These are phyloP conservation scores for Geum urbanum DNA, from an alignment of 306 rosid species.

Conservation along the genomic window DNA sequence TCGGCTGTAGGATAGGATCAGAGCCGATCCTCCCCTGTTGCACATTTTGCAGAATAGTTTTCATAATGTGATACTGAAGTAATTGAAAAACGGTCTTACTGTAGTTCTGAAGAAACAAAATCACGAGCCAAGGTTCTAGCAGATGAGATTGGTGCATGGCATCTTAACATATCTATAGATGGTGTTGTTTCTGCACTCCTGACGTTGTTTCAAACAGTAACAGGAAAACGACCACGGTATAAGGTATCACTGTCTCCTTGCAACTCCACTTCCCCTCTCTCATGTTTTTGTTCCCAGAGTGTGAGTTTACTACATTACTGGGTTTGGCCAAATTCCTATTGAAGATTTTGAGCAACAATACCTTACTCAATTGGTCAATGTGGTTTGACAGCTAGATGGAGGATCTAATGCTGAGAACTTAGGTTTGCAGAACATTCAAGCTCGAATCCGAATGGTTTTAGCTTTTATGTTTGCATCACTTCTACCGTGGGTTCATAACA, in stretches of 20 bases:
- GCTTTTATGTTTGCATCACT: conserved; percentile 98
- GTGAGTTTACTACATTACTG: neutral
- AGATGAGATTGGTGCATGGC: conserved; percentile 94
- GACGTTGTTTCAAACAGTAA: conserved; percentile 68
- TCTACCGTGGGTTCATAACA: conserved; percentile 93
- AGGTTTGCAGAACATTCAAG: conserved; percentile 92
- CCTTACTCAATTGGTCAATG: conserved; percentile 3
- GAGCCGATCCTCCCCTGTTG: neutral
- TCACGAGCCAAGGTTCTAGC: conserved; percentile 72
- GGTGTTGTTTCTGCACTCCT: conserved; percentile 67
- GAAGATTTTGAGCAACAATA: neutral
- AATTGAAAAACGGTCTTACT: conserved; percentile 20
- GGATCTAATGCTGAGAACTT: conserved; percentile 84
- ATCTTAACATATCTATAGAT: conserved; percentile 84
- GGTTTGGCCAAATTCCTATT: neutral
- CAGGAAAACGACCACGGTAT: conserved; percentile 71
- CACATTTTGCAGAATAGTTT: neutral
- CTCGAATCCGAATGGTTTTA: conserved; percentile 88
- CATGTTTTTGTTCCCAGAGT: neutral
- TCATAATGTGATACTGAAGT: neutral
- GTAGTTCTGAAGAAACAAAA: conserved; percentile 76
- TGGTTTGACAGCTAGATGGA: conserved; percentile 64
- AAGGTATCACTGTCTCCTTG: conserved; percentile 46
- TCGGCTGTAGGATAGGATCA: neutral
- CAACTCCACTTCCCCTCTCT: neutral